Evolutionary conservation across 1,284 basidiomycete species (phyloP).

Genomic region (Trichosporon sp.): DNA sequence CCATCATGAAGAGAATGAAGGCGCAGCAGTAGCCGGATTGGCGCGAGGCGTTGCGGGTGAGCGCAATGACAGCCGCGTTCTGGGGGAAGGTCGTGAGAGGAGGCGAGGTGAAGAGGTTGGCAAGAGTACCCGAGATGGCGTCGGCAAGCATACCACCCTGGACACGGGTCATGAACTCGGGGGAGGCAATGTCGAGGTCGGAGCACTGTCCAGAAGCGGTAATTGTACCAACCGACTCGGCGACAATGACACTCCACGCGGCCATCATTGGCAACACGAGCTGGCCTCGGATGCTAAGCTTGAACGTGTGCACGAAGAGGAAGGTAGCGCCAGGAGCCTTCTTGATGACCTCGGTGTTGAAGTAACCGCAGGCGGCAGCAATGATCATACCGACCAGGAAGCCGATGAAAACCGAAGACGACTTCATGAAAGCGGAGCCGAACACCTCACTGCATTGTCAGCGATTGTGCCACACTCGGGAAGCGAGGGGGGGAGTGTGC

Average conservation of each 20-base stretch:
- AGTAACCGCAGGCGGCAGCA: conserved; percentile 43
- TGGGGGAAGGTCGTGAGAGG: conserved; percentile 47
- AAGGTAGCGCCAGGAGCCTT: conserved; percentile 39
- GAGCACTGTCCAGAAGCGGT: conserved; percentile 42
- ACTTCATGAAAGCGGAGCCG: conserved; percentile 47
- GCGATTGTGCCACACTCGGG: conserved; percentile 14
- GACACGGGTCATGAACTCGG: conserved; percentile 39
- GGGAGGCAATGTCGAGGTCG: conserved; percentile 34
- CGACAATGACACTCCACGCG: conserved; percentile 42
- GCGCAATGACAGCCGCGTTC: conserved; percentile 46
- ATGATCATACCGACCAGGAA: conserved; percentile 43
- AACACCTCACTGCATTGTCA: conserved; percentile 37
- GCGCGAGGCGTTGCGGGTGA: conserved; percentile 45
- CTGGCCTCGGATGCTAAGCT: conserved; percentile 38
- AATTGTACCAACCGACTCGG: conserved; percentile 45
- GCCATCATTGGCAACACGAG: conserved; percentile 45
- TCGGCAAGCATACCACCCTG: conserved; percentile 48
- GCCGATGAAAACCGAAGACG: conserved; percentile 45
- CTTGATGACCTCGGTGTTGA: conserved; percentile 35
- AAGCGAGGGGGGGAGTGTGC: background rate
- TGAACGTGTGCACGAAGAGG: conserved; percentile 43
- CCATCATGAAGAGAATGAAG: conserved; percentile 43
- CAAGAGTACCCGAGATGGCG: conserved; percentile 39
- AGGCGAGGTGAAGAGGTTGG: conserved; percentile 42
- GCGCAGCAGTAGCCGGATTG: conserved; percentile 45